Evolutionary conservation across 1,139 yeast species (phyloP), one percentile per base, ranked within the genome.

Genomic region (Pneumocystis jirovecii): DNA sequence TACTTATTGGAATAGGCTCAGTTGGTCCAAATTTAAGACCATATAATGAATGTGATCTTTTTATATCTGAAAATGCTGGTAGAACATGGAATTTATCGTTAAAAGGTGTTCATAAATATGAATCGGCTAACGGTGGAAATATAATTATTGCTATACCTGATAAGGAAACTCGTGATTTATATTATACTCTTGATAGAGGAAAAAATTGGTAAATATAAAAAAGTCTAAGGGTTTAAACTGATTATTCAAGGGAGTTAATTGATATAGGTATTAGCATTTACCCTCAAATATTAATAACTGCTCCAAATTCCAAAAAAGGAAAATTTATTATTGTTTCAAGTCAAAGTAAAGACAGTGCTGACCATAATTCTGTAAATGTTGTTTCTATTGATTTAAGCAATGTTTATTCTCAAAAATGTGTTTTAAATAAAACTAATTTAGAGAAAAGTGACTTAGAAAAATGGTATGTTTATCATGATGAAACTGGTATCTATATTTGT

Each of bases 81-180:
- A 74, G 80, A 7, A 76, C 85, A 0, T 90, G 96, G 96, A 75
- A 74, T 59, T 73, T 78, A 66, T 82, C 84, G 0, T 71, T 84
- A 35, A 82, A 83, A 59, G 81, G 78, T 59, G 84, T 90, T 1
- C 78, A 83, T 61, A 72, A 79, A 4, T 85, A 82, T 69, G 79
- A 86, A 0, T 86, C 85, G 76, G 96, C 95, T 65, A 96, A 89
- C 74, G 82, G 83, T 67, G 97, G 96, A 63, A 89, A 89, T 73
- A 74, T 89, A 4, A 81, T 89, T 61, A 76, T 87, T 1, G 89
- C 90, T 1, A 77, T 83, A 6, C 85, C 85, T 21, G 79, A 75
- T 63, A 72, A 70, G 15, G 64, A 68, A 21, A 67, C 73, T 12
- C 69, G 70, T 61, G 68, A 69, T 15, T 68, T 74, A 17, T 78